Base-by-base conservation (phyloP, 345 rosid genomes). In the Brassica incana region DNA sequence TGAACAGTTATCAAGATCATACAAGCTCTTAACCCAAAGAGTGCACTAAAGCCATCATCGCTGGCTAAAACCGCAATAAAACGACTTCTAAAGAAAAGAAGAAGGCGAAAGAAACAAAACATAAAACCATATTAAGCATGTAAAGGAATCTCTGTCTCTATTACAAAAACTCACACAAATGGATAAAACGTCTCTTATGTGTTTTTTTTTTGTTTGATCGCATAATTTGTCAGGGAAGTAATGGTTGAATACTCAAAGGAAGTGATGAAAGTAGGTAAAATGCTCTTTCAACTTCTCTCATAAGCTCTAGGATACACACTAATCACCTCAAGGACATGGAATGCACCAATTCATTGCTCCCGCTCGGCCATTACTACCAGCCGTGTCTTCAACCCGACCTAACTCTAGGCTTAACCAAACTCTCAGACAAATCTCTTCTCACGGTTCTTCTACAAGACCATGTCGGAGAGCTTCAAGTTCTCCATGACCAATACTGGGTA, bases 1-100 rank as follows among this genome's bases (percentile, higher is more conserved):
- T 94, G 97, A 97, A 81, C 95, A 14, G 88, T 85, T 68, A 91
- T 88, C 72, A 95, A 95, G 83, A 80, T 95, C 40, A 85, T 94
- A 58, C 71, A 88, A 85, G 94, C 92, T 61, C 80, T 95, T 35
- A 90, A 92, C 77, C 97, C 97, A 1, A 92, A 92, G 85, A 88
- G 82, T 79, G 88, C 74, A 18, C 1, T 91, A 5, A 92, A 86
- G 73, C 82, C 97, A 48, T 80, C 82, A 50, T 38, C 77, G 40
- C 74, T 91, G 3, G 89, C 93, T n/a, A 92, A 89, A 75, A 75
- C 86, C 71, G 90, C 88, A 2, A 84, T 67, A 88, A 88, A 85
- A 86, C 89, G 2, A 88, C 77, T 77, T 82, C 85, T 32, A 88
- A 92, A 65, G 92, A 89, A 35, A 93, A 87, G 66, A 79, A 65